Percentiles rank a stretch among this genome's conserved stretches.
Evolutionary conservation across 805 yeast genomes (phyloP).

Genomic region (Jamesozyma rosinii): DNA sequence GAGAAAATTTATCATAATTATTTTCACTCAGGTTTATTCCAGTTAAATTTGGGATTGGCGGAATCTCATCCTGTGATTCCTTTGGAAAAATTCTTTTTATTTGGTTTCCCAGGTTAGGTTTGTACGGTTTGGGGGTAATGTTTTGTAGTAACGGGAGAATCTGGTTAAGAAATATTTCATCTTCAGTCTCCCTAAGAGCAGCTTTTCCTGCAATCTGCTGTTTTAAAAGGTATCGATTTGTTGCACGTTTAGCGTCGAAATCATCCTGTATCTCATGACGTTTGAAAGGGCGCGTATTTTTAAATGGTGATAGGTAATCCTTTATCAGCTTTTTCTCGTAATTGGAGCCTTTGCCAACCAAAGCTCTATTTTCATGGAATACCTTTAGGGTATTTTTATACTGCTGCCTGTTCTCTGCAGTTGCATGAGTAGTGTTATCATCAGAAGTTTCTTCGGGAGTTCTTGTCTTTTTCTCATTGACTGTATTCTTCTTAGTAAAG

Average conservation of each 20-base stretch:
- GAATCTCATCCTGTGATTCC: constrained; percentile 28
- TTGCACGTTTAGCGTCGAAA: constrained; percentile 14
- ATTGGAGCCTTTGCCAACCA: constrained; percentile 27
- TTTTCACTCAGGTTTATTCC: neutral
- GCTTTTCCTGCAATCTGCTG: neutral
- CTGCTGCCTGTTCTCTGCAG: neutral
- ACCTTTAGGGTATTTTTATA: neutral
- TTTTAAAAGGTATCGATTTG: neutral
- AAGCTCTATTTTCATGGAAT: constrained; percentile 7
- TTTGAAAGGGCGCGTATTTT: constrained; percentile 14
- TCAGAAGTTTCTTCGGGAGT: neutral
- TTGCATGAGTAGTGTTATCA: neutral
- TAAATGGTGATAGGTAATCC: constrained; percentile 25
- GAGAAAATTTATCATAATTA: neutral
- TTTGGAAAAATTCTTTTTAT: constrained; percentile 6
- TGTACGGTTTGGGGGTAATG: constrained; percentile 12
- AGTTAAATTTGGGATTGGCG: constrained; percentile 30
- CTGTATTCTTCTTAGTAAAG: neutral
- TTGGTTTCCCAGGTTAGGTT: constrained; percentile 1
- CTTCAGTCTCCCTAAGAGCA: constrained; percentile 1
- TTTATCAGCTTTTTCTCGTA: constrained; percentile 23
- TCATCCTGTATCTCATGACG: constrained; percentile 20
- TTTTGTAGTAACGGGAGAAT: constrained; percentile 19
- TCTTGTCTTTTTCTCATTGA: neutral
- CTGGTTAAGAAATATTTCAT: constrained; percentile 11